Conservation (phyloP, 2,329 filamentous ascomycete genomes). For the Westerdykella aurantiaca region DNA sequence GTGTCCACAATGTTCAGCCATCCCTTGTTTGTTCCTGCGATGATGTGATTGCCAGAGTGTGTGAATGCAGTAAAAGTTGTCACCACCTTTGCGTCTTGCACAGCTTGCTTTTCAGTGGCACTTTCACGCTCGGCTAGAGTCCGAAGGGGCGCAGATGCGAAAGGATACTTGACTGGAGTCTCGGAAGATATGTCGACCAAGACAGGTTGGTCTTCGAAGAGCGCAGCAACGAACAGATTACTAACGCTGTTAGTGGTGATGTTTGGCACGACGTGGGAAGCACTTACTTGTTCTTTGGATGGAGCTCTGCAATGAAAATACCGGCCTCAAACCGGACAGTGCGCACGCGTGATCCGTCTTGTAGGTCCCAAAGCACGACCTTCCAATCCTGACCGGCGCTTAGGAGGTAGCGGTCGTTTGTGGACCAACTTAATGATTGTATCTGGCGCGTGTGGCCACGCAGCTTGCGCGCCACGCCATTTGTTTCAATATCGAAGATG, state of each 20-base stretch:
- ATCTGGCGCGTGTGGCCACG: constrained; percentile 90
- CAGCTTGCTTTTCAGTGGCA: constrained; percentile 75
- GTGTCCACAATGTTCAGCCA: constrained; percentile 94
- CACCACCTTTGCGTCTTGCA: constrained; percentile 89
- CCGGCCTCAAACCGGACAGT: constrained; percentile 88
- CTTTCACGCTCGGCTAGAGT: constrained; percentile 64
- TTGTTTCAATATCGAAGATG: constrained; percentile 96
- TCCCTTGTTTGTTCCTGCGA: constrained; percentile 90
- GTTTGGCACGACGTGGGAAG: background rate
- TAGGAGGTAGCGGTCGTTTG: constrained; percentile 82
- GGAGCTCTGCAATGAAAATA: constrained; percentile 91
- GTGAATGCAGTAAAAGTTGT: constrained; percentile 92
- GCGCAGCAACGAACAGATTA: constrained; percentile 78
- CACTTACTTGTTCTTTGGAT: constrained; percentile 78
- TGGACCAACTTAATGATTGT: constrained; percentile 91
- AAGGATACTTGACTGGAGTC: constrained; percentile 65
- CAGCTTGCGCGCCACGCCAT: constrained; percentile 90
- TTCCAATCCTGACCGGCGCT: constrained; percentile 96
- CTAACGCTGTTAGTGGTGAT: constrained; percentile 40
- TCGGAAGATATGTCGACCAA: constrained; percentile 73
- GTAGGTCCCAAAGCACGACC: constrained; percentile 89
- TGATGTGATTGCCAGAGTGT: constrained; percentile 75
- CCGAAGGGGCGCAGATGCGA: constrained; percentile 78
- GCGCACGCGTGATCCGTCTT: constrained; percentile 64
- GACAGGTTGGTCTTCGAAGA: constrained; percentile 89